phyloP scores from a whole-genome alignment of 1,284 basidiomycete genomes.

The Apiotrichum mycotoxinovorans region DNA sequence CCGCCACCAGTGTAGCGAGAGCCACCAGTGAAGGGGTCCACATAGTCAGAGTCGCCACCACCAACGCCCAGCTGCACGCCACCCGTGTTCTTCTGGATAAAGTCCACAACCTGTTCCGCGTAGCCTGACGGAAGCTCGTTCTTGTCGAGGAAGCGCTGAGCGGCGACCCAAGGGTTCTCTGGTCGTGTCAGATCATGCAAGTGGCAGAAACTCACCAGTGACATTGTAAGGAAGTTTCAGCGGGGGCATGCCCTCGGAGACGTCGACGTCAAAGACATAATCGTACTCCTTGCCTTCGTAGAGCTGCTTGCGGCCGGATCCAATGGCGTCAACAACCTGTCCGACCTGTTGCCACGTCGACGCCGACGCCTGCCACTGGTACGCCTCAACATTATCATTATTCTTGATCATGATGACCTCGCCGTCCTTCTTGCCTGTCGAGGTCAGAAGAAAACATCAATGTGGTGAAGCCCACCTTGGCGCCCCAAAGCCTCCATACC shows the following conservation, averaged over 20 bases:
- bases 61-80: slow-evolving; percentile 65
- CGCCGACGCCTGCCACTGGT: slow-evolving; percentile 73
- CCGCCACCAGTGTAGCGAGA: slow-evolving; percentile 57
- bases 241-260: slow-evolving; percentile 85
- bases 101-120: slow-evolving; percentile 84
- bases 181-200: neutral
- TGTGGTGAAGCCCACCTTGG: slow-evolving; percentile 62
- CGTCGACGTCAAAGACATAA: slow-evolving; percentile 97
- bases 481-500: slow-evolving; percentile 71
- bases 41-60: slow-evolving; percentile 56
- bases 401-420: slow-evolving; percentile 87
- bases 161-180: slow-evolving; percentile 92
- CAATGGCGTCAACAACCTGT: slow-evolving; percentile 90
- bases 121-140: slow-evolving; percentile 82
- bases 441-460: slow-evolving; percentile 2
- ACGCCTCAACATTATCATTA: slow-evolving; percentile 73
- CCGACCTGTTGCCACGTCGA: slow-evolving; percentile 87
- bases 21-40: slow-evolving; percentile 84
- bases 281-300: slow-evolving; percentile 93
- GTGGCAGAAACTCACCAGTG: slow-evolving; percentile 57
- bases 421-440: slow-evolving; percentile 77
- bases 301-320: slow-evolving; percentile 78
- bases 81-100: slow-evolving; percentile 86
- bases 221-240: slow-evolving; percentile 93
- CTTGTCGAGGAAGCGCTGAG: slow-evolving; percentile 78